Evolutionary conservation across 495 filamentous ascomycete genomes (phyloP).

Genomic region (Schizothecium vesticola): DNA sequence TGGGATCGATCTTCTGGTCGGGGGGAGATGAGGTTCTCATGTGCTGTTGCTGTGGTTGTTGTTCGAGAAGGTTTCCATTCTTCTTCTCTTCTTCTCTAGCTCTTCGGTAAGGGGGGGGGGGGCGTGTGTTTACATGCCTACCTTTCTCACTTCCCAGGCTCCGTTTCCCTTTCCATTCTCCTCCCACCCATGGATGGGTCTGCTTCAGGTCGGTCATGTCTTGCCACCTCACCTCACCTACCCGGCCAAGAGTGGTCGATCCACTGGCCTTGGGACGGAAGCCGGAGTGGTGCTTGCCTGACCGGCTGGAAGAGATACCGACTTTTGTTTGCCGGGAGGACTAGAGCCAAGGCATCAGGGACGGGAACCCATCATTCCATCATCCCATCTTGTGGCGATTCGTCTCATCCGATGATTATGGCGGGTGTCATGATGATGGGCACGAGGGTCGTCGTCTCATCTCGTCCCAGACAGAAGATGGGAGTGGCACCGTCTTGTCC

Average conservation of each 20-base stretch:
- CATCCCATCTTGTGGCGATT: neutral
- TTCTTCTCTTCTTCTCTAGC: neutral
- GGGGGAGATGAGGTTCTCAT: neutral
- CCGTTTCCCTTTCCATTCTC: neutral
- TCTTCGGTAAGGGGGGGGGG: neutral
- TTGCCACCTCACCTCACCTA: neutral
- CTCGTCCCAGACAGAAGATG: neutral
- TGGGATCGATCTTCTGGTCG: neutral
- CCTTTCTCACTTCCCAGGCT: neutral
- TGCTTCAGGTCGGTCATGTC: neutral
- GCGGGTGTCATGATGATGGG: neutral
- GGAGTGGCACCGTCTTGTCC: no score
- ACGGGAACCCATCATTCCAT: neutral
- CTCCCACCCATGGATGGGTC: neutral
- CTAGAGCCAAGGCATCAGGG: neutral
- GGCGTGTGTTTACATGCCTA: neutral
- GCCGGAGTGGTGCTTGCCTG: neutral
- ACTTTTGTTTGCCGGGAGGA: neutral
- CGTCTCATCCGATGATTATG: neutral
- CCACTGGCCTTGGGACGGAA: neutral
- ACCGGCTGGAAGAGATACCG: neutral
- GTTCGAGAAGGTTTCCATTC: constrained; percentile 7
- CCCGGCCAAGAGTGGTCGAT: neutral
- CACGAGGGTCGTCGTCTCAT: neutral
- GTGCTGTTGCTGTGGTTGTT: neutral